phyloP scores from a whole-genome alignment of 2,329 filamentous ascomycete species.

The Pestalotiopsis fici region DNA sequence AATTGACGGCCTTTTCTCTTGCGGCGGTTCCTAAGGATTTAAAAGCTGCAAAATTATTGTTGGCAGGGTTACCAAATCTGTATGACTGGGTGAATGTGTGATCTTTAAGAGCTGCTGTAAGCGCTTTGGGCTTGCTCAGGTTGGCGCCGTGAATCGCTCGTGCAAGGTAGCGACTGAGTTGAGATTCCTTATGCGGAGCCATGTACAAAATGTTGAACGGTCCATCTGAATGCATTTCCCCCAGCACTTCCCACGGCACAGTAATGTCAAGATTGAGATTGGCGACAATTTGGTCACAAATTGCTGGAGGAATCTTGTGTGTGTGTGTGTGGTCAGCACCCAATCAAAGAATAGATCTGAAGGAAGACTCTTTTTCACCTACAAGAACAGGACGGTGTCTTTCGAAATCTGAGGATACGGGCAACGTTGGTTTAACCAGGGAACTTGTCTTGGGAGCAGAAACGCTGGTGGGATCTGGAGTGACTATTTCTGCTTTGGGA shows the following conservation, averaged over 20 bases:
- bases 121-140: too few relatives aligned
- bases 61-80: not conserved
- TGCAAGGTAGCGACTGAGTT: not conserved
- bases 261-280: not conserved
- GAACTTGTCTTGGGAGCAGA: too few relatives aligned
- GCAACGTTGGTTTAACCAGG: not conserved
- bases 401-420: not conserved
- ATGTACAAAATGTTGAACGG: not conserved
- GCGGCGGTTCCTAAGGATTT: not conserved
- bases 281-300: not conserved
- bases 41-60: not conserved
- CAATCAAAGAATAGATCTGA: too few relatives aligned
- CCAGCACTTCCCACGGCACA: not conserved
- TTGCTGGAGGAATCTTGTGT: not conserved
- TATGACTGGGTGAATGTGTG: too few relatives aligned
- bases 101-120: too few relatives aligned
- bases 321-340: not conserved
- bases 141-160: not conserved
- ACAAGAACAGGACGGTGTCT: not conserved
- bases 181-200: not conserved
- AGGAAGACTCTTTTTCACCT: too few relatives aligned
- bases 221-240: not conserved
- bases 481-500: too few relatives aligned
- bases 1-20: not conserved
- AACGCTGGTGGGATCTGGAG: too few relatives aligned